Base-by-base conservation (phyloP, 768 basidiomycete species). In the Lactarius evosmus region DNA sequence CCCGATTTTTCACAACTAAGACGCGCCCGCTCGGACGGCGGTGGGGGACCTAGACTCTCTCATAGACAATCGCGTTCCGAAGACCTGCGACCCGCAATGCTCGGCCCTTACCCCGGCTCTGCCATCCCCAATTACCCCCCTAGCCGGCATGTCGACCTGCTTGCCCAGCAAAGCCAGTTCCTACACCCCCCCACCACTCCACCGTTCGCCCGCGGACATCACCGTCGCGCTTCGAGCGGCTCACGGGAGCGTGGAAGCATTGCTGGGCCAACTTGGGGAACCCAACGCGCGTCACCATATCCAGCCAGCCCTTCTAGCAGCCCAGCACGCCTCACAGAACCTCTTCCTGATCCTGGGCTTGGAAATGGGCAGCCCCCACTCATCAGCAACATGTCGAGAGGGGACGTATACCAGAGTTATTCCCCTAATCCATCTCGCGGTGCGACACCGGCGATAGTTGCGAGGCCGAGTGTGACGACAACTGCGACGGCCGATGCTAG, bases 391-490 rank as follows among this genome's bases (percentile, higher is more conserved):
- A 40, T 55, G n/a, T 25, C 30, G 19, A 33, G 41, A 50, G 58
- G 38, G 2, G 59, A 63, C 7, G 33, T 54, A 32, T 65, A 65
- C 49, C 22, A 2, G 12, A 50, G 38, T 52, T 58, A 64, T 30
- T 7, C 50, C 52, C 66, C 67, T 41, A 65, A 51, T 27, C 62
- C 51, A 19, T 65, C 67, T 65, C 66, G 67, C 59, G 66, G 63
- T n/a, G 30, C 32, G 52, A 60, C 65, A 50, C 56, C 67, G 27
- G 29, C 51, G 3, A 70, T 64, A 12, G 78, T 84, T 29, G 81
- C 84, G 33, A 91, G 90, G 74, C 87, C 84, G 72, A 93, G 93
- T 66, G 95, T 97, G 16, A 97, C 95, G 51, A 96, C 94, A 38
- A 86, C 87, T 44, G 87, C 93, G 64, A 97, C 95, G 54, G 87